These are phyloP conservation scores for Cryphonectria japonica DNA, from an alignment of 2,329 filamentous ascomycete genomes.

Conservation along the genomic window DNA sequence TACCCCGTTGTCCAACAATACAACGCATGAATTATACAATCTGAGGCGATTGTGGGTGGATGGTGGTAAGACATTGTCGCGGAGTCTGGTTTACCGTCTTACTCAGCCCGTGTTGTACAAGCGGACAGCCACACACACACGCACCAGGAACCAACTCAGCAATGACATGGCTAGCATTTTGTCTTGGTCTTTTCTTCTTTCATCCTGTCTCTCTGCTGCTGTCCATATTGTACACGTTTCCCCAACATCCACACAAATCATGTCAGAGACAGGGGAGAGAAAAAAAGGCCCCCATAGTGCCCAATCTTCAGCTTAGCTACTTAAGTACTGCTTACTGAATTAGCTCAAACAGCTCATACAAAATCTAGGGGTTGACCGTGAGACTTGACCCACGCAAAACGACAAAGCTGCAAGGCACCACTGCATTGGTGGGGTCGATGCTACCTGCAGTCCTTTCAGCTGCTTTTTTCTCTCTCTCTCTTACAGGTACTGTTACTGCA, in stretches of 20 bases:
- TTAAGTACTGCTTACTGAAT: not conserved
- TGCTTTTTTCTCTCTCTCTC: not conserved
- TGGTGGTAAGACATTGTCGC: constrained; percentile 23
- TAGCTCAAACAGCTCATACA: constrained; percentile 18
- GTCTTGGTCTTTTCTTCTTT: not conserved
- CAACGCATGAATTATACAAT: constrained; percentile 15
- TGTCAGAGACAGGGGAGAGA: not conserved
- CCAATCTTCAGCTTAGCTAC: not conserved
- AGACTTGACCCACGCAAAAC: constrained; percentile 21
- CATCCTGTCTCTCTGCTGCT: too few relatives aligned
- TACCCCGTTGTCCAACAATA: not conserved
- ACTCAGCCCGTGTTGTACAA: constrained; percentile 17
- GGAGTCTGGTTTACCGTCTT: constrained; percentile 20
- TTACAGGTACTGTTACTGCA: too few relatives aligned
- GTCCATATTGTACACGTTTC: too few relatives aligned
- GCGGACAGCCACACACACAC: not conserved
- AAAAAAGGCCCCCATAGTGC: too few relatives aligned
- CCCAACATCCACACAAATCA: too few relatives aligned
- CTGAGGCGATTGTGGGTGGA: not conserved
- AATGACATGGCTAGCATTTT: not conserved
- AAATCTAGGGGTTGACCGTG: constrained; percentile 23
- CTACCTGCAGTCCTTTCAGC: constrained; percentile 1
- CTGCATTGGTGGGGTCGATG: constrained; percentile 10
- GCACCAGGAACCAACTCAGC: too few relatives aligned
- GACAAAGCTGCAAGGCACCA: constrained; percentile 24